These are phyloP conservation scores for Diversispora eburnea DNA, from an alignment of 192 early-diverging fungal species.

Conservation along the genomic window DNA sequence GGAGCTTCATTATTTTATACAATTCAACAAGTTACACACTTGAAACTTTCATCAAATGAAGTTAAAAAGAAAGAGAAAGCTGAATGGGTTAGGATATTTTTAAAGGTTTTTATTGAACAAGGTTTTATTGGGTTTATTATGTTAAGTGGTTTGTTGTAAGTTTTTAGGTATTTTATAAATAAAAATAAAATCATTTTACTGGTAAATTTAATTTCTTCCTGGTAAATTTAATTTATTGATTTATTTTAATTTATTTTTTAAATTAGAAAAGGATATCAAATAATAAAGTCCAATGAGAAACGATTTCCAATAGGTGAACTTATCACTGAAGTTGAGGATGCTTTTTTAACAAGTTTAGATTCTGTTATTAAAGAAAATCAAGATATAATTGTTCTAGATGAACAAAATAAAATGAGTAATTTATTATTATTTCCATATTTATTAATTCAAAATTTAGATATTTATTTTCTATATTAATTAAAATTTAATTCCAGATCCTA, in stretches of 20 bases:
- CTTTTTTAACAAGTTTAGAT: conserved; percentile 20
- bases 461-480: too few relatives aligned
- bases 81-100: conserved; percentile 16
- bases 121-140: conserved; percentile 15
- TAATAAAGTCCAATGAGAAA: background rate
- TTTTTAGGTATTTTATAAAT: background rate
- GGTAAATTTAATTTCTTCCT: background rate
- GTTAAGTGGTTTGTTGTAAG: conserved; percentile 13
- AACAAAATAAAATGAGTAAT: background rate
- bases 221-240: background rate
- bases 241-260: background rate
- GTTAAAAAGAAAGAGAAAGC: conserved; percentile 11
- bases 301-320: background rate
- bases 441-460: too few relatives aligned
- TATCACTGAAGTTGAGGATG: conserved; percentile 20
- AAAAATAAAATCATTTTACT: background rate
- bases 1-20: conserved; percentile 4
- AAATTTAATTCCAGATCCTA: background rate
- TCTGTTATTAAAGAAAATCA: conserved; percentile 1
- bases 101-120: background rate
- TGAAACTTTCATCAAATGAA: background rate
- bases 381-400: background rate
- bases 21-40: background rate
- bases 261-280: conserved; percentile 21
- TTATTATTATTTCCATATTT: background rate